Percentiles rank a stretch among this genome's conserved stretches.
Evolutionary conservation across 75 land plant species (phyloP).

Genomic region (Picea glauca): DNA sequence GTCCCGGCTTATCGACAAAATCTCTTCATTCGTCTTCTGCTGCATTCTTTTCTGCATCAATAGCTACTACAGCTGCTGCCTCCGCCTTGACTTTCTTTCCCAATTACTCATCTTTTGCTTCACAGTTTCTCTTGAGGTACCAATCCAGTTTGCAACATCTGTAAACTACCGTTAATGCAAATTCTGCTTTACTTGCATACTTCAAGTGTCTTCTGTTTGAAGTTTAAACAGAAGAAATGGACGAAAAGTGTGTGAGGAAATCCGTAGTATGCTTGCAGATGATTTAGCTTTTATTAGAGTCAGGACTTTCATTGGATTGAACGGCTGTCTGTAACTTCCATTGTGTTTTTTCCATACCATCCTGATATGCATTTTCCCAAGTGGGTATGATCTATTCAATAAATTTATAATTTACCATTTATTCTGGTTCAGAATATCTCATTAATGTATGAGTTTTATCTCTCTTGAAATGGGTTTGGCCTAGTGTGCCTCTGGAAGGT

Average conservation of each 20-base stretch:
- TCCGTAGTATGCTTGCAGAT: neutral
- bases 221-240: slow-evolving; percentile 19
- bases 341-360: too few relatives aligned
- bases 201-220: neutral
- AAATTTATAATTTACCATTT: too few relatives aligned
- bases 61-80: slow-evolving; percentile 53
- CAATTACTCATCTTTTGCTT: slow-evolving; percentile 24
- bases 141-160: neutral
- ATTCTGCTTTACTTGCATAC: neutral
- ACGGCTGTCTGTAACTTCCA: too few relatives aligned
- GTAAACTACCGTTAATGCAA: neutral
- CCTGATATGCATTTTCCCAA: too few relatives aligned
- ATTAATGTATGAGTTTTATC: too few relatives aligned
- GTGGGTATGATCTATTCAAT: too few relatives aligned
- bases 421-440: too few relatives aligned
- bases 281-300: neutral
- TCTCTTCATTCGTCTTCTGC: slow-evolving; percentile 25
- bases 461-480: too few relatives aligned
- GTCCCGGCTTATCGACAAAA: slow-evolving; percentile 2
- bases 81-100: slow-evolving; percentile 34
- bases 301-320: neutral
- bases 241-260: slow-evolving; percentile 2
- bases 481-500: too few relatives aligned
- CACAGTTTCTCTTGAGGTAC: slow-evolving; percentile 39
- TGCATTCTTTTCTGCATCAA: slow-evolving; percentile 28